A percentile compares a stretch with the other conserved stretches of the same genome.
Conservation (phyloP, 2,329 filamentous ascomycete species). For the Graphilbum sp. region DNA sequence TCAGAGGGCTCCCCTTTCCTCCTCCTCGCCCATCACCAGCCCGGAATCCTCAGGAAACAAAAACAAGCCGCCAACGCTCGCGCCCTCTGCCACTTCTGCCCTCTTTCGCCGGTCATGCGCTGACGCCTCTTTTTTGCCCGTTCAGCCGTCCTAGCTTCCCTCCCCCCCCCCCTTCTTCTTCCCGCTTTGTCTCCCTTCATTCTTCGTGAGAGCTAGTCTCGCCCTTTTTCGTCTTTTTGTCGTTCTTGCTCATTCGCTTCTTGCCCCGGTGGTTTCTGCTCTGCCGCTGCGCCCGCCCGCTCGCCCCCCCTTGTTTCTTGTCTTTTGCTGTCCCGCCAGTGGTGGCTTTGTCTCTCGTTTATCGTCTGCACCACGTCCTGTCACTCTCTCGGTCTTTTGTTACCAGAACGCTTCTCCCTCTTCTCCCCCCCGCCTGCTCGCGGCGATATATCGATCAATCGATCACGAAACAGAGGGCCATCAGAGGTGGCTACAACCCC, state of each 20-base stretch:
- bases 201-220: slow-evolving; percentile 3
- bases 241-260: neutral
- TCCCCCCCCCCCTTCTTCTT: neutral
- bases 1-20: neutral
- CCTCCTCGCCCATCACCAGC: neutral
- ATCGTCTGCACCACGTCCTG: too few species aligned
- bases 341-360: too few species aligned
- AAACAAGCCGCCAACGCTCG: neutral
- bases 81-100: neutral
- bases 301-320: too few species aligned
- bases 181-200: neutral
- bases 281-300: too few species aligned
- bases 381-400: too few species aligned
- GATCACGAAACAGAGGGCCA: too few species aligned
- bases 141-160: neutral
- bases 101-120: neutral
- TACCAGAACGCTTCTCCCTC: too few species aligned
- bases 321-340: too few species aligned
- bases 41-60: neutral
- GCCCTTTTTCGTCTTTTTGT: neutral
- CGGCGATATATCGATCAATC: too few species aligned
- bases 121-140: neutral
- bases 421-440: too few species aligned
- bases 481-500: too few species aligned
- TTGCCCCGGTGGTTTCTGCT: too few species aligned